Evolutionary conservation across 176 grass and related monocot species (phyloP), one percentile per base, ranked within the genome.

Genomic region (Triticum turgidum): DNA sequence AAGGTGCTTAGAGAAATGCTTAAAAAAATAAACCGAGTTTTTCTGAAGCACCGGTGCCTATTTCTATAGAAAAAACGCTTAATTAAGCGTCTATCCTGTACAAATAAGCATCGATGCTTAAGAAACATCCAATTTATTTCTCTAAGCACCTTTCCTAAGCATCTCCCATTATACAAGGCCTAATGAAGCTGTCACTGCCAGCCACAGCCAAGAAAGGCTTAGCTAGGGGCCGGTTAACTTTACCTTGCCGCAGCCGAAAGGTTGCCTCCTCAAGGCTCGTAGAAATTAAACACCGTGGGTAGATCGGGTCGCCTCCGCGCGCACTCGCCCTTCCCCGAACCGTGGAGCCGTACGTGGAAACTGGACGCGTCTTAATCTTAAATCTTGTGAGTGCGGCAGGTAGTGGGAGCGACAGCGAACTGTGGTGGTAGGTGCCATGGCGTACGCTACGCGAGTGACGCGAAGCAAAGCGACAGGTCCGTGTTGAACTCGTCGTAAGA

Each of bases 301-400:
- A 59, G 11, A 7, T 32, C 2, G 7, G 12, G 34, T 21, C 51
- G 20, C 44, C 45, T 21, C 15, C 73, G 51, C 51, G 6, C 51
- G 47, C 47, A 51, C 47, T 54, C 15, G 71, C 13, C 78, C 83
- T 86, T 78, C 83, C 63, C 10, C 11, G 1, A 82, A 64, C 51
- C 52, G 10, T 54, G 52, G 83, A 90, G 88, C 63, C 84, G n/a
- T 37, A 30, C 22, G 5, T 39, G 37, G 37, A 69, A 20, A 18
- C 42, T 7, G 12, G 45, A 30, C 38, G 21, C 7, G 9, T 44
- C 37, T 42, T 44, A 1, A 20, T 59, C 17, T 54, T 54, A 7
- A 58, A 51, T 69, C 32, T 44, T 14, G 38, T 45, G 37, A 42
- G 38, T 73, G 69, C 5, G 69, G 69, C 21, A n/a, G 38, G 69